Evolutionary conservation across 305 asterid genomes (phyloP), one percentile per base, ranked within the genome.

Genomic region (Solanum aculeatissimum): DNA sequence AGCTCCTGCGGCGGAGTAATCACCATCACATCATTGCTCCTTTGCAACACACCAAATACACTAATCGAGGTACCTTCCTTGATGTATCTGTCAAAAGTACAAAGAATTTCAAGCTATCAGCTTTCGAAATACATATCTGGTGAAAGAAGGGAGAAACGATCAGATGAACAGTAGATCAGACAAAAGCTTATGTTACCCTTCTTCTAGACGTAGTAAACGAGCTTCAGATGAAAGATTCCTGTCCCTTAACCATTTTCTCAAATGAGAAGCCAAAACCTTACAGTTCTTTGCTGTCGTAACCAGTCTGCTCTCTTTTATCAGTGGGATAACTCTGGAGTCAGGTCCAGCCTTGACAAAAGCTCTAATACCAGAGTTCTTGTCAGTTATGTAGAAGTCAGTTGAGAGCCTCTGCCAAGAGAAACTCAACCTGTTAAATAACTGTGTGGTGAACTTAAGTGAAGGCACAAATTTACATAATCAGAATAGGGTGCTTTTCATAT

Each of bases 331-430:
- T 81, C 83, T 83, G 65, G 87, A 82, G 71, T 81, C 89, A 9
- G 86, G 85, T 62, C 91, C 93, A 53, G 91, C 91, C 81, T 89
- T 91, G 45, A 88, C 90, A 3, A 89, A 85, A 83, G 84, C 90
- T 78, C 90, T 84, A 71, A 83, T 83, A 68, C 92, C 88, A 3
- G 91, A 88, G 81, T 87, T 88, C 63, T 74, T 58, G 85, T 91
- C 91, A n/a, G 88, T 89, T 54, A 89, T 49, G 87, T 89, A 88
- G 86, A 88, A 89, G 83, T 91, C 92, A 40, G 84, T 87, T 77
- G 91, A 83, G 79, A 82, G 57, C 81, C 93, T 89, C 92, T 89
- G 89, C 86, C 82, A 85, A 2, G 72, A 82, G 51, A 58, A 84
- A 62, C 72, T 54, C 35, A 9, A 11, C 53, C 8, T 53, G 51